phyloP scores from a whole-genome alignment of 2,329 filamentous ascomycete species.

The Fusarium albosuccineum region DNA sequence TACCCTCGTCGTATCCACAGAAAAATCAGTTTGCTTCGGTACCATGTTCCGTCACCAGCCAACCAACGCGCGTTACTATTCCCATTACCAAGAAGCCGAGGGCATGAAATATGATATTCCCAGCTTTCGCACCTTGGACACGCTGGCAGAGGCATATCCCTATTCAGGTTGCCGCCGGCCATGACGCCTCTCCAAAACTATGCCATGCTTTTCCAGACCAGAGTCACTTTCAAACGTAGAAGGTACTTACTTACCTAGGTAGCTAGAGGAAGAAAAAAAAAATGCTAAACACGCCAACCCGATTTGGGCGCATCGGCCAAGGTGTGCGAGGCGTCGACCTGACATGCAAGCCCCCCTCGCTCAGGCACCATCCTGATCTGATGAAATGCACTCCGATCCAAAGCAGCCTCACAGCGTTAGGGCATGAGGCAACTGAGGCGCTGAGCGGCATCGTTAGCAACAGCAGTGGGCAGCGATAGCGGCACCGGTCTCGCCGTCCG shows the following conservation, averaged over 20 bases:
- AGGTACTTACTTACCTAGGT: slow-evolving; percentile 13
- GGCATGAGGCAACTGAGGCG: slow-evolving; percentile 22
- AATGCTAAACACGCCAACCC: slow-evolving; percentile 22
- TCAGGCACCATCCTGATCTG: slow-evolving; percentile 32
- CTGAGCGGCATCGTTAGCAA: slow-evolving; percentile 35
- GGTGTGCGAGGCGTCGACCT: slow-evolving; percentile 34
- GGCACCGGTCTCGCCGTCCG: slow-evolving; percentile 43
- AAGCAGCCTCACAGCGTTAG: slow-evolving; percentile 28
- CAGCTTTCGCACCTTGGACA: neutral
- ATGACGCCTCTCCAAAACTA: slow-evolving; percentile 30
- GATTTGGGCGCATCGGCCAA: slow-evolving; percentile 28
- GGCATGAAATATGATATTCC: slow-evolving; percentile 9
- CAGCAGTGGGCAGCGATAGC: slow-evolving; percentile 28
- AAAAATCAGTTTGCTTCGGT: slow-evolving; percentile 24
- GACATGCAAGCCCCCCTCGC: slow-evolving; percentile 38
- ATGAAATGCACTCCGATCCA: slow-evolving; percentile 35
- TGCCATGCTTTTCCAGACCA: slow-evolving; percentile 9
- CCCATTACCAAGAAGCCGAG: slow-evolving; percentile 13
- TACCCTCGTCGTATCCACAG: slow-evolving; percentile 43
- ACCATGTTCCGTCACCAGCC: slow-evolving; percentile 2
- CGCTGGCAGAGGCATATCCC: slow-evolving; percentile 8
- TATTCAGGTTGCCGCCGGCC: slow-evolving; percentile 24
- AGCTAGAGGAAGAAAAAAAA: neutral
- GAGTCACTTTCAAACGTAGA: slow-evolving; percentile 21
- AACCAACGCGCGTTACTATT: neutral